Percentiles rank a stretch among this genome's conserved stretches.
phyloP scores from a whole-genome alignment of 1,284 basidiomycete genomes.

The Leccinum holopus region DNA sequence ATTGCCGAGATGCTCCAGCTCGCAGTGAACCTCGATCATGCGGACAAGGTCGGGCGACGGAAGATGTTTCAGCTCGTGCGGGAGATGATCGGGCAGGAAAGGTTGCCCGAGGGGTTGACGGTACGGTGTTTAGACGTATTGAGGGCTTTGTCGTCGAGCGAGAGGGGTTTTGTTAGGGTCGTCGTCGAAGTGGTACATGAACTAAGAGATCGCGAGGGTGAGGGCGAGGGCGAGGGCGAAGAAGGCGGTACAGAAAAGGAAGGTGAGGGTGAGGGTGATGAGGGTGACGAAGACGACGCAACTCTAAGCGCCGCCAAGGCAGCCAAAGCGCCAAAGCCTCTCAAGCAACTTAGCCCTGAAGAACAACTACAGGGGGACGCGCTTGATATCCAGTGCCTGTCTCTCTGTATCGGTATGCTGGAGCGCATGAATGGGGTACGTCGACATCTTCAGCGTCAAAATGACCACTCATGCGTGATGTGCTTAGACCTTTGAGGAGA shows the following conservation, averaged over 20 bases:
- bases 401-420: conserved; percentile 87
- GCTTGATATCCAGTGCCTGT: conserved; percentile 82
- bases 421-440: conserved; percentile 88
- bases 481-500: conserved; percentile 82
- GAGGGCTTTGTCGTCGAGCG: conserved; percentile 78
- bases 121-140: conserved; percentile 86
- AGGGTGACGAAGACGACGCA: conserved; percentile 22
- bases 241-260: conserved; percentile 30
- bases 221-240: conserved; percentile 32
- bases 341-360: conserved; percentile 55
- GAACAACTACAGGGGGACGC: conserved; percentile 61
- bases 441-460: conserved; percentile 7
- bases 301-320: conserved; percentile 5
- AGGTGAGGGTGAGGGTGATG: conserved; percentile 21
- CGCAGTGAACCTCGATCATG: conserved; percentile 85
- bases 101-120: conserved; percentile 78
- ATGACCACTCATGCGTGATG: neutral
- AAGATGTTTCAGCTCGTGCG: conserved; percentile 87
- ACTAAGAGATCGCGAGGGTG: conserved; percentile 62
- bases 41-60: conserved; percentile 91
- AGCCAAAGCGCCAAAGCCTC: conserved; percentile 20
- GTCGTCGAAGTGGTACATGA: conserved; percentile 94
- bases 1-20: conserved; percentile 82
- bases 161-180: conserved; percentile 90
- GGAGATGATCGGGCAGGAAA: conserved; percentile 86